Base-by-base conservation (phyloP, 345 rosid genomes). In the Eucalyptus erythrocorys region DNA sequence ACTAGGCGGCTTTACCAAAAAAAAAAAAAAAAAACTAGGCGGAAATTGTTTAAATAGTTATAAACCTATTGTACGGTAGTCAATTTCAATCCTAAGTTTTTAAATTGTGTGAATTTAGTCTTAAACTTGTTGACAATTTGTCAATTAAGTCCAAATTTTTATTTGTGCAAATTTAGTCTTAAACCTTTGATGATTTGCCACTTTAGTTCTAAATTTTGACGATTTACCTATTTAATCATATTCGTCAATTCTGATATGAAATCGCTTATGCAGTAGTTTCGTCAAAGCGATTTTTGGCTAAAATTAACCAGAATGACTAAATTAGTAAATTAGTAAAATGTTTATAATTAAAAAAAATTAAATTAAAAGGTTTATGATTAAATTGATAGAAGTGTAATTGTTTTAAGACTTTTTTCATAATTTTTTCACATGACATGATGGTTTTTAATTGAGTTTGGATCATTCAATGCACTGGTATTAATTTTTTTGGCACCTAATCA, bases 261-360 rank as follows among this genome's bases (percentile, higher is more conserved):
- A 24, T 55, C 3, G 0, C 0, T 55, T 5, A 24, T 24, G 30
- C 11, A 10, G 5, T 1, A 24, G 0, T 55, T 55, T 55, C 24
- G 30, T 55, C 6, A 55, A 0, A 55, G 6, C 0, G 1, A 55
- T 55, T 24, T 24, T 24, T 55, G 6, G 61, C 6, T 2, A 55
- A 55, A 55, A 55, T 55, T 55, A 1, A 10, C 13, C 6, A 6
- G 0, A 55, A 55, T 55, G 30, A 55, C 6, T 55, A 24, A 9
- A 55, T 55, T 55, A 5, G 13, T 10, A 55, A 55, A 55, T 55
- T 55, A 26, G 24, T 6, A 55, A 10, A 55, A 55, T 0, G 0
- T 55, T 55, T 55, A 10, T 9, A 10, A 55, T 26, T 49, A 10
- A 4, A 55, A 22, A 51, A 21, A 51, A 3, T 1, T 1, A 24